A percentile compares a stretch with the other conserved stretches of the same genome.
These are phyloP conservation scores for Solanum arcanum DNA, from an alignment of 257 asterid genomes.

Conservation along the genomic window DNA sequence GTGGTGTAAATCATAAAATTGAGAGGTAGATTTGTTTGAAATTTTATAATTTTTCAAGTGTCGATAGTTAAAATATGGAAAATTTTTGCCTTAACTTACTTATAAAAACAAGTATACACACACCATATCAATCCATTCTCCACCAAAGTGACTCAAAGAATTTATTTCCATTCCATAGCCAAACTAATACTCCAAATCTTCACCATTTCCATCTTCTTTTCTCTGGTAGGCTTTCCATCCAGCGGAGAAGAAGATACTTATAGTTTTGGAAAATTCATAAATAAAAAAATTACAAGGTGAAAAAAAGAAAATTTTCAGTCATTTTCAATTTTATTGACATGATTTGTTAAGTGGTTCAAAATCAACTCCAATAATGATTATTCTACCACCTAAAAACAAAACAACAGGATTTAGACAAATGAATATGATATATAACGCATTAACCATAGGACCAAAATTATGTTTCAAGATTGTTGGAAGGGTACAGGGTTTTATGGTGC, in stretches of 20 bases:
- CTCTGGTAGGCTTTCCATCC: background rate
- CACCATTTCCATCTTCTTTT: background rate
- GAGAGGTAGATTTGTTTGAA: no score
- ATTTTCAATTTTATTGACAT: slow-evolving; percentile 1
- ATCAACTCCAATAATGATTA: background rate
- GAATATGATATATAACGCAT: background rate
- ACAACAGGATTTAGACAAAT: background rate
- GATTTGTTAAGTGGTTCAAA: background rate
- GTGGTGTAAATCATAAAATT: no score
- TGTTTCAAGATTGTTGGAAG: background rate
- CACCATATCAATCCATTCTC: background rate
- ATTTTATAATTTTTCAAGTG: no score
- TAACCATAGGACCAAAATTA: background rate
- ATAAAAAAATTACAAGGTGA: background rate
- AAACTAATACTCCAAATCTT: background rate
- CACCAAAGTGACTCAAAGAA: background rate
- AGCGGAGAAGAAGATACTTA: background rate
- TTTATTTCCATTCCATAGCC: background rate
- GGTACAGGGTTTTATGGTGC: slow-evolving; percentile 2
- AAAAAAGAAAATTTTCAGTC: background rate
- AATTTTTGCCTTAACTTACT: background rate
- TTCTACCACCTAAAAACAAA: background rate
- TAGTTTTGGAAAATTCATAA: background rate
- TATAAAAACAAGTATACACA: background rate
- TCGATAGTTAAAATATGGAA: no score